Evolutionary conservation across 1,284 basidiomycete species (phyloP), one percentile per base, ranked within the genome.

Genomic region (Phellopilus nigrolimitatus): DNA sequence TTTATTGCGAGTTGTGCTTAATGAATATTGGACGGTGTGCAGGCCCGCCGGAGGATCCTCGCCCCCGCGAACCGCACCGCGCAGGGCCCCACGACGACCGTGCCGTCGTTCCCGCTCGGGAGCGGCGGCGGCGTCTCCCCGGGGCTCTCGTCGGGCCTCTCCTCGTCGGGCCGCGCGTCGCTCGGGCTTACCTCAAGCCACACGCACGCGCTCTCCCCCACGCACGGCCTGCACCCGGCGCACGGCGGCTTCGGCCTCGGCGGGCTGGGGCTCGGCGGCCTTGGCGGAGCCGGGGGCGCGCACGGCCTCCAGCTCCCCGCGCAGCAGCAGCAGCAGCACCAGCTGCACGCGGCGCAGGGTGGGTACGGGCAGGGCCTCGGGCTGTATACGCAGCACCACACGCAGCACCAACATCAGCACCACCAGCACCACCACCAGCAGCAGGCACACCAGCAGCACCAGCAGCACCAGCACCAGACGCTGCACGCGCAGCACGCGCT

Each of bases 11-110:
- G n/a, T n/a, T n/a, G n/a, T n/a, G n/a, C n/a, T n/a, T n/a, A n/a
- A n/a, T n/a, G n/a, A n/a, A n/a, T n/a, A n/a, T n/a, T n/a, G 10
- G n/a, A 12, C 31, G 28, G 10, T 21, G 19, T 55, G 37, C 63
- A 89, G 86, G 87, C 87, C 59, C 78, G 87, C 25, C 79, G 87
- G 56, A 81, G 87, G 54, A 90, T 90, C 62, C 78, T 90, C 53
- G 88, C 87, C 3, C 88, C 87, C 22, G 86, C 84, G 1, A 83
- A 88, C 56, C 79, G 82, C 56, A 78, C 84, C 13, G 79, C 82
- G 1, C 76, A 79, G 7, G 80, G 82, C 6, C 85, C 87, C 1
- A 85, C 86, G 1, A 88, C 86, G 0, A 86, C 84, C 3, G 76
- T 80, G 1, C 85, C 86, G 13, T 84, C 80, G 61, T 47, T 45